Evolutionary conservation across 768 basidiomycete genomes (phyloP).

Genomic region (Podaxis mareebaensis): DNA sequence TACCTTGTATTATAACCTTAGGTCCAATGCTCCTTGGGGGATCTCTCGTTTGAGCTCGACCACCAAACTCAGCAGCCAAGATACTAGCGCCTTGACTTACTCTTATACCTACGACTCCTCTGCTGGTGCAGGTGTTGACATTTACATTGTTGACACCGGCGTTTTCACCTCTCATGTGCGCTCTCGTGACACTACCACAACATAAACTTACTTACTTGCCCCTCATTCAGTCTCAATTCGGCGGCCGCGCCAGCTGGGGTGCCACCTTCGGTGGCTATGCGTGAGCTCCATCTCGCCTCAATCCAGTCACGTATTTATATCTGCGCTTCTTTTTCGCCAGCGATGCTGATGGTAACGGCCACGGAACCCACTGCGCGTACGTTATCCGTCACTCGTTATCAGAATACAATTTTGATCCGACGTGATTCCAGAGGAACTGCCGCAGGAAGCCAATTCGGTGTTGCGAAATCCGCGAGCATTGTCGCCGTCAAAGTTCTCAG

Average conservation of each 20-base stretch:
- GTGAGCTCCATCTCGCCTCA: slow-evolving; percentile 11
- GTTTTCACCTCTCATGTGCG: slow-evolving; percentile 25
- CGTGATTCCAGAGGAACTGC: slow-evolving; percentile 22
- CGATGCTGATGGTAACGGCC: slow-evolving; percentile 37
- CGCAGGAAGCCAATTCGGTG: slow-evolving; percentile 26
- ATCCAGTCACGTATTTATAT: background rate
- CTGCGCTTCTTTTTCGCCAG: background rate
- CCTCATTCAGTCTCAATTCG: slow-evolving; percentile 32
- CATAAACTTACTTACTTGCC: background rate
- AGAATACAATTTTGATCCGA: background rate
- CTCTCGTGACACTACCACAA: background rate
- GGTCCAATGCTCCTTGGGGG: slow-evolving; percentile 37
- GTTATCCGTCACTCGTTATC: background rate
- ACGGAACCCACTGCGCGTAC: slow-evolving; percentile 37
- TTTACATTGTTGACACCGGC: slow-evolving; percentile 38
- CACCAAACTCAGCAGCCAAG: slow-evolving; percentile 18
- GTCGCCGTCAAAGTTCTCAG: slow-evolving; percentile 44
- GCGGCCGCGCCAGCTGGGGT: slow-evolving; percentile 41
- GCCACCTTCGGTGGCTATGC: slow-evolving; percentile 30
- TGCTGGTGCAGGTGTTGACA: slow-evolving; percentile 33
- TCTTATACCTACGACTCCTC: slow-evolving; percentile 23
- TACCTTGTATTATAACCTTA: slow-evolving; percentile 3
- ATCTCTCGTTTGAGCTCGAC: slow-evolving; percentile 28
- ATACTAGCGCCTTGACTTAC: slow-evolving; percentile 21
- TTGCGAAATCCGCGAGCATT: slow-evolving; percentile 31